These are phyloP conservation scores for Salix koriyanagi DNA, from an alignment of 345 rosid genomes.

Conservation along the genomic window DNA sequence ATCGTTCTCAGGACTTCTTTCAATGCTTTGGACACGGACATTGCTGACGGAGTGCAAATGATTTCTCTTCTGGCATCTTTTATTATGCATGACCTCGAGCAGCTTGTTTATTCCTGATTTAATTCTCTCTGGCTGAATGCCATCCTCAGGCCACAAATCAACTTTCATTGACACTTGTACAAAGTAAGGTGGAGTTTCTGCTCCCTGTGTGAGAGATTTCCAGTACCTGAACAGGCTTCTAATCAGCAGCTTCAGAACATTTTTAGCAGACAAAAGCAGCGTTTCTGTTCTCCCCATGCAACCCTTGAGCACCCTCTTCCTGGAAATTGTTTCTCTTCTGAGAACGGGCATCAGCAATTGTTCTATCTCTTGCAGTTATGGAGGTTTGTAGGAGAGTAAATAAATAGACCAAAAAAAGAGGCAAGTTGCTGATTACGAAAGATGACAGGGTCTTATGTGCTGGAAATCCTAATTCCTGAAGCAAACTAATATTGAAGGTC, in stretches of 20 bases:
- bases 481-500: constrained; percentile 18
- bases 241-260: neutral
- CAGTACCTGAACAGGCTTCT: constrained; percentile 30
- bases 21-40: constrained; percentile 40
- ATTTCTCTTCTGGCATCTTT: constrained; percentile 27
- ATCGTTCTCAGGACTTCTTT: constrained; percentile 35
- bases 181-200: constrained; percentile 44
- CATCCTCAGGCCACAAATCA: constrained; percentile 41
- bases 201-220: constrained; percentile 38
- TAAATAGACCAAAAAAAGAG: constrained; percentile 38
- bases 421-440: constrained; percentile 34
- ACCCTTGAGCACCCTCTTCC: constrained; percentile 10
- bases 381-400: constrained; percentile 42
- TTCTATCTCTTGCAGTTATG: constrained; percentile 27
- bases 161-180: constrained; percentile 46
- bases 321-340: constrained; percentile 7
- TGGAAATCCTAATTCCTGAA: constrained; percentile 42
- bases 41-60: constrained; percentile 25
- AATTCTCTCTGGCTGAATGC: constrained; percentile 39
- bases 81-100: constrained; percentile 28
- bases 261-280: constrained; percentile 8
- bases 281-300: constrained; percentile 12
- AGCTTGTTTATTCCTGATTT: constrained; percentile 36
- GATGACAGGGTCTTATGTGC: constrained; percentile 30
- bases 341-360: constrained; percentile 8